phyloP scores from a whole-genome alignment of 371 early-diverging fungal genomes.

The Mortierella sp. region DNA sequence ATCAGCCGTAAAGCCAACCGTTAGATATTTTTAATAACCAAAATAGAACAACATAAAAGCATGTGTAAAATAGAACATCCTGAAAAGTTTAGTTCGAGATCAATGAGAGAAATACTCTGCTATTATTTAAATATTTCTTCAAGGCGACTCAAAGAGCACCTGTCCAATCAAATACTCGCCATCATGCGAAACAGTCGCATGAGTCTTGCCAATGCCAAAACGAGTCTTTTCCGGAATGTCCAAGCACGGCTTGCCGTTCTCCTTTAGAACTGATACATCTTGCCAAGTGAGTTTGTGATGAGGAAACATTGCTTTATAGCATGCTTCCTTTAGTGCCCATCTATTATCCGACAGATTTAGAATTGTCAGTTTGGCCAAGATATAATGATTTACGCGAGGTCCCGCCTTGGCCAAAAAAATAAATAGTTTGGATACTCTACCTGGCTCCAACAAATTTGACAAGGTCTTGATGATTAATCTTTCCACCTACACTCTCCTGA shows the following conservation, averaged over 20 bases:
- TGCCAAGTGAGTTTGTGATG: slow-evolving; percentile 72
- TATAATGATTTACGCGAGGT: too few relatives aligned
- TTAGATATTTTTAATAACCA: slow-evolving; percentile 8
- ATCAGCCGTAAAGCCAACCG: slow-evolving; percentile 56
- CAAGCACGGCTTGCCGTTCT: slow-evolving; percentile 63
- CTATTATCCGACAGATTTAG: too few relatives aligned
- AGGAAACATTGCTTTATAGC: slow-evolving; percentile 75
- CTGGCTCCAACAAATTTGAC: slow-evolving; percentile 29
- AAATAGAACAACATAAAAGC: neutral
- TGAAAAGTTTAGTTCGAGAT: too few relatives aligned
- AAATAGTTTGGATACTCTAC: neutral
- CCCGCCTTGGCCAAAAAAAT: too few relatives aligned
- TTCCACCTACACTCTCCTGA: slow-evolving; percentile 3
- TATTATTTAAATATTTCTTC: neutral
- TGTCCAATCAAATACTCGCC: slow-evolving; percentile 76
- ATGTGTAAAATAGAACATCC: neutral
- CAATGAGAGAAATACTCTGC: too few relatives aligned
- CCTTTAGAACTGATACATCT: slow-evolving; percentile 69
- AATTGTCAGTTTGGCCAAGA: too few relatives aligned
- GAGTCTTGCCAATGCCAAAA: slow-evolving; percentile 57
- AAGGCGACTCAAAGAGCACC: slow-evolving; percentile 64
- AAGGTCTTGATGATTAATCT: slow-evolving; percentile 15
- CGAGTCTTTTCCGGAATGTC: slow-evolving; percentile 55
- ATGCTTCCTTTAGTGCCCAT: slow-evolving; percentile 78
- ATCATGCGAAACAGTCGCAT: slow-evolving; percentile 75